Evolutionary conservation across 768 basidiomycete species (phyloP).

Genomic region (Leccinum disarticulatum): DNA sequence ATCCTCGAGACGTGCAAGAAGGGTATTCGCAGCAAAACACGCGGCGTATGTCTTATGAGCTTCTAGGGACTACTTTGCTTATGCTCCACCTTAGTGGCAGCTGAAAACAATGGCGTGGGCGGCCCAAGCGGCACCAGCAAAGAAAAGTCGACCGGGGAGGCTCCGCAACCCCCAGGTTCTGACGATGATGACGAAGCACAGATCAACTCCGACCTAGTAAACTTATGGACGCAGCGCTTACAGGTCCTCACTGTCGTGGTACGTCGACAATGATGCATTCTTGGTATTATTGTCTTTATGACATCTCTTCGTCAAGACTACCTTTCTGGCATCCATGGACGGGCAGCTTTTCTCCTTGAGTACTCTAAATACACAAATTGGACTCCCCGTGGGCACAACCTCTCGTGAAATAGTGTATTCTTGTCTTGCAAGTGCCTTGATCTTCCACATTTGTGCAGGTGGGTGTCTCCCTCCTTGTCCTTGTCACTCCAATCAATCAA

Average conservation of each 20-base stretch:
- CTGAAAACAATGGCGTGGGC: slow-evolving; percentile 5
- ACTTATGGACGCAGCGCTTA: slow-evolving; percentile 26
- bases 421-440: slow-evolving; percentile 30
- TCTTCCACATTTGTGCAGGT: slow-evolving; percentile 33
- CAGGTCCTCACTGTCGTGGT: slow-evolving; percentile 32
- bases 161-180: slow-evolving; percentile 1
- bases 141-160: slow-evolving; percentile 3
- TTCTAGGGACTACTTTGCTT: not conserved
- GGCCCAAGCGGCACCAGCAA: slow-evolving; percentile 3
- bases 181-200: slow-evolving; percentile 10
- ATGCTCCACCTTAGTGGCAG: not conserved
- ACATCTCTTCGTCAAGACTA: slow-evolving; percentile 21
- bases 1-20: not conserved
- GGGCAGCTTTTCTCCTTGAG: slow-evolving; percentile 30
- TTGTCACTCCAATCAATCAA: not conserved
- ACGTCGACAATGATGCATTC: slow-evolving; percentile 5
- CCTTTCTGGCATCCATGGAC: slow-evolving; percentile 31
- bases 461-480: slow-evolving; percentile 5
- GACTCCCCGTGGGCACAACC: not conserved
- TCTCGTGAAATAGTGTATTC: slow-evolving; percentile 28
- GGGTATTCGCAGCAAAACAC: slow-evolving; percentile 5
- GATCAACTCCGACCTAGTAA: slow-evolving; percentile 20
- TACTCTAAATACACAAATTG: slow-evolving; percentile 21
- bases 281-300: not conserved
- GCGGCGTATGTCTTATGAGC: slow-evolving; percentile 17